Evolutionary conservation across 2,329 filamentous ascomycete genomes (phyloP), one percentile per base, ranked within the genome.

Genomic region (Furcasterigmium furcatum): DNA sequence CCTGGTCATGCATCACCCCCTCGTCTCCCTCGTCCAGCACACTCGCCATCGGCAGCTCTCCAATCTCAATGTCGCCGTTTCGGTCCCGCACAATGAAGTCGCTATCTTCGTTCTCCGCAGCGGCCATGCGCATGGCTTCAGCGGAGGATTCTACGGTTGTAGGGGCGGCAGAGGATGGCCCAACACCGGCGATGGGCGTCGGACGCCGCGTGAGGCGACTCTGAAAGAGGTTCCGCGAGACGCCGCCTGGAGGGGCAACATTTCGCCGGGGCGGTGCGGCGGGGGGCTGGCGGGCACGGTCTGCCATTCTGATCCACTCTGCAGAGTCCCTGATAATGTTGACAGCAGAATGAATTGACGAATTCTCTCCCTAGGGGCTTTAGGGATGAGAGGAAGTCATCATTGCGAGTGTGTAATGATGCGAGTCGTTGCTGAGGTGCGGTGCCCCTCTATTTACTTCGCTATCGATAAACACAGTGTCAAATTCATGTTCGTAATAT

Each of bases 1-100:
- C 71, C 49, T 70, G 73, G 45, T 83, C 78, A 54, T 84, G 84
- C 39, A 77, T 64, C 20, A 72, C 74, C 46, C 67, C 68, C 42
- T 74, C 74, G 58, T 78, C 75, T 44, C 79, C 76, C 14, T 76
- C 69, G 29, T 80, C 78, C 41, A 82, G 78, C 22, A 76, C 62
- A 8, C 70, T 63, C 13, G 74, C 72, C 49, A 74, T 71, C 1
- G 75, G 78, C 38, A 77, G 76, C 48, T 82, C 79, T 14, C 69
- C 71, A n/a, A 85, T 64, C 58, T 82, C 75, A 46, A 83, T 74
- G 52, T 85, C 80, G 41, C 82, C 82, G 55, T 84, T 76, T 61
- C 76, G 68, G 56, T 85, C 77, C 52, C 82, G 71, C 38, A 84
- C 75, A 9, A 86, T 77, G 47, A 86, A 84, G 40, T 75, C 71